Conservation (phyloP, 2,329 filamentous ascomycete species). For the Phyllosticta paracitricarpa region DNA sequence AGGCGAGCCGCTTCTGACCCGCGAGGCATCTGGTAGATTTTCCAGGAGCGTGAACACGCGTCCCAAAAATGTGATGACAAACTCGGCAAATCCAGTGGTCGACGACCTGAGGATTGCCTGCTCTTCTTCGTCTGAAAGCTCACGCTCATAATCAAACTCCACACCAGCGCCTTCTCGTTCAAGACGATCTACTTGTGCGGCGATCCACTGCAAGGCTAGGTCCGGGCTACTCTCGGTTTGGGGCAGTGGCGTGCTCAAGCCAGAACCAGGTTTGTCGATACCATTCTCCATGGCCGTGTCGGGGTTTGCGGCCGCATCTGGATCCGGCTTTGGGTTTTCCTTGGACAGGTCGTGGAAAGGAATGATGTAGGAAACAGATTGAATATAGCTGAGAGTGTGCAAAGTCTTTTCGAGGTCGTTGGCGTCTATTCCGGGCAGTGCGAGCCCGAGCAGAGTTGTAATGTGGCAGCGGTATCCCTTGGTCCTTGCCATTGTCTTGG, state of each 20-base stretch:
- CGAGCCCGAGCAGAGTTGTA: conserved; percentile 83
- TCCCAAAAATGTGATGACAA: conserved; percentile 79
- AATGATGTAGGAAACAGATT: conserved; percentile 91
- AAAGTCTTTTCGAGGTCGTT: conserved; percentile 96
- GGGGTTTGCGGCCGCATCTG: neutral
- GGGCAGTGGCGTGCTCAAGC: conserved; percentile 21
- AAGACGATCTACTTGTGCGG: conserved; percentile 86
- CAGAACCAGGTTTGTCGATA: conserved; percentile 10
- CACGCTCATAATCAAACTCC: conserved; percentile 72
- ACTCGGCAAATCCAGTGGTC: conserved; percentile 87
- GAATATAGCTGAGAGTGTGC: conserved; percentile 88
- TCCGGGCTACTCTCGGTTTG: conserved; percentile 33
- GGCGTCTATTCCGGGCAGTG: conserved; percentile 89
- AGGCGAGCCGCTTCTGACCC: conserved; percentile 79
- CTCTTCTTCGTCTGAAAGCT: conserved; percentile 78
- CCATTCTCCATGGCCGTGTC: conserved; percentile 2
- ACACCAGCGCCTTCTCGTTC: conserved; percentile 78
- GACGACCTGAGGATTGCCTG: conserved; percentile 83
- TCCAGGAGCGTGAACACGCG: conserved; percentile 93
- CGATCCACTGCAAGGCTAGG: conserved; percentile 85
- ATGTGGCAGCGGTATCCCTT: conserved; percentile 97
- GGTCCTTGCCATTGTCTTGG: conserved; percentile 79
- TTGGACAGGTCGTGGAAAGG: conserved; percentile 76
- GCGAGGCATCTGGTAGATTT: conserved; percentile 83
- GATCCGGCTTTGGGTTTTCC: conserved; percentile 24